Evolutionary conservation across 1,284 basidiomycete genomes (phyloP).

Genomic region (Moesziomyces globuligerus): DNA sequence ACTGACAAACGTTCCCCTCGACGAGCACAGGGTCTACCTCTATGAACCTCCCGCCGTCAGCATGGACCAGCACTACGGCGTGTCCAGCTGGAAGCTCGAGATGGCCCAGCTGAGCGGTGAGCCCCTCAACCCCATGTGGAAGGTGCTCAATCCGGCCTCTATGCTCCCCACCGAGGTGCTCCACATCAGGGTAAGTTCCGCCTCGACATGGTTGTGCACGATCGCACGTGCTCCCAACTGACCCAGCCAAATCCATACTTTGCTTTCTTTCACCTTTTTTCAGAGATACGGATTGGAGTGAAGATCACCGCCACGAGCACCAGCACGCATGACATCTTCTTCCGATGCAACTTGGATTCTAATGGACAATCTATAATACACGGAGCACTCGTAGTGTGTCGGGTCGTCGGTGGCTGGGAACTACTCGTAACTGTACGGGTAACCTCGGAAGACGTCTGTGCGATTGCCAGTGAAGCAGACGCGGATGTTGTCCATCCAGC

Average conservation of each 20-base stretch:
- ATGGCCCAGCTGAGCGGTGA: constrained; percentile 30
- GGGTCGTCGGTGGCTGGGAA: too few species aligned
- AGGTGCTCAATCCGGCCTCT: constrained; percentile 50
- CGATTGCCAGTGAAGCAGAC: constrained; percentile 25
- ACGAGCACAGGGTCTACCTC: constrained; percentile 10
- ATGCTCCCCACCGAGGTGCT: constrained; percentile 57
- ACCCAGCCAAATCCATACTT: not conserved
- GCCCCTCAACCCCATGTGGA: constrained; percentile 37
- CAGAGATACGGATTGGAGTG: constrained; percentile 29
- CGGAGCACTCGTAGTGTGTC: not conserved
- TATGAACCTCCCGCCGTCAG: constrained; percentile 17
- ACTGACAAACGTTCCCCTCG: too few species aligned
- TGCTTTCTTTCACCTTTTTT: not conserved
- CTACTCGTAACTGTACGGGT: constrained; percentile 20
- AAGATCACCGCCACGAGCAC: not conserved
- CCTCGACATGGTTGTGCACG: not conserved
- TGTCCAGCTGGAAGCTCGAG: constrained; percentile 19
- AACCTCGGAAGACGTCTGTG: constrained; percentile 21
- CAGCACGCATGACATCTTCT: not conserved
- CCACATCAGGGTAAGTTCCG: constrained; percentile 31
- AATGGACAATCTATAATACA: constrained; percentile 28
- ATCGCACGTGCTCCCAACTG: too few species aligned
- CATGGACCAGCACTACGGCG: constrained; percentile 18
- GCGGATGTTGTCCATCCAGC: constrained; percentile 20
- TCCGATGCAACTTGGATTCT: constrained; percentile 4